Evolutionary conservation across 176 grass and related monocot genomes (phyloP).

Genomic region (Phoenix dactylifera): DNA sequence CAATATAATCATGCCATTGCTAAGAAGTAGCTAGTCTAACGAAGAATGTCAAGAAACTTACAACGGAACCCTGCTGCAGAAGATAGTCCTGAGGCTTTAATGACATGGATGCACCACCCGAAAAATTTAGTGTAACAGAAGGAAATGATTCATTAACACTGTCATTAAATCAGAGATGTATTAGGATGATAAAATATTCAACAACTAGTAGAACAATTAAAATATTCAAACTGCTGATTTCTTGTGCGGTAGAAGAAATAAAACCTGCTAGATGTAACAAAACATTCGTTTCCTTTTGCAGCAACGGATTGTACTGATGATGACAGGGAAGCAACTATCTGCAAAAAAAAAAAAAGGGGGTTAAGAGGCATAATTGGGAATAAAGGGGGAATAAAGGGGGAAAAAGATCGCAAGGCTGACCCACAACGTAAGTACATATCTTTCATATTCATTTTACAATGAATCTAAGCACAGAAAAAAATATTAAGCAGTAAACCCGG

Average conservation of each 20-base stretch:
- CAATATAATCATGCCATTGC: no score
- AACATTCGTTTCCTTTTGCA: slow-evolving; percentile 73
- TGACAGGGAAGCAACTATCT: slow-evolving; percentile 69
- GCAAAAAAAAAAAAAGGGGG: not conserved
- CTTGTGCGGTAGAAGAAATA: slow-evolving; percentile 1
- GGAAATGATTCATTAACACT: slow-evolving; percentile 90
- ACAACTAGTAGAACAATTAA: no score
- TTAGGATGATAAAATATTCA: no score
- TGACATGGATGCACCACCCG: slow-evolving; percentile 65
- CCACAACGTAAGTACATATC: no score
- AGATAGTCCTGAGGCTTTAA: slow-evolving; percentile 94
- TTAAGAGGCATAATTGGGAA: no score
- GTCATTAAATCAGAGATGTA: slow-evolving; percentile 1
- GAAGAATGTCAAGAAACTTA: slow-evolving; percentile 28
- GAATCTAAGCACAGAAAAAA: no score
- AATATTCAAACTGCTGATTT: no score
- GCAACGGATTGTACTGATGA: slow-evolving; percentile 43
- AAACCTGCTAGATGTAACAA: slow-evolving; percentile 82
- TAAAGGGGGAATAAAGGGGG: no score
- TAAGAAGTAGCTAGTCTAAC: not conserved
- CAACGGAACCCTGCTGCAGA: slow-evolving; percentile 60
- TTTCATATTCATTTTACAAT: no score
- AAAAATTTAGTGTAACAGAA: slow-evolving; percentile 66
- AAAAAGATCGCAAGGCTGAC: no score
- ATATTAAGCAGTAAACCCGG: no score